Base-by-base conservation (phyloP, 176 grass and related monocot genomes). In the Pharus latifolius region DNA sequence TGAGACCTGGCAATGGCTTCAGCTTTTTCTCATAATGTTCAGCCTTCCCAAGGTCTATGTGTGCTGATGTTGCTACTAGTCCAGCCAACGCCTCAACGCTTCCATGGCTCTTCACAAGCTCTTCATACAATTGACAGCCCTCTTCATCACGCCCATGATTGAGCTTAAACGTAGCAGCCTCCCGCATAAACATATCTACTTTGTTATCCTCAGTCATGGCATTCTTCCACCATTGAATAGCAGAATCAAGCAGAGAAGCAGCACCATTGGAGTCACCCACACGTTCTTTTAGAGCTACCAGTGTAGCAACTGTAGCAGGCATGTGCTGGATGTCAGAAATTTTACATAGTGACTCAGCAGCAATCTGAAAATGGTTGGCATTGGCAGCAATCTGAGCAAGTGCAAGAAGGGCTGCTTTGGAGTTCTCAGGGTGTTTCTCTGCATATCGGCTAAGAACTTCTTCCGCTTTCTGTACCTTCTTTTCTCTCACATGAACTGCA, bases 201-300 rank as follows among this genome's bases (percentile, higher is more conserved):
- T 88, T 94, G 50, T 42, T 86, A 50, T 99, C 84, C 82, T 85
- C 90, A 9, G 65, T 83, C 87, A 99, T 99, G 57, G 87, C 42
- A 78, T 92, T 92, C 75, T 90, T 89, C 93, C 89, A 97, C 80
- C 93, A 87, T 32, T 80, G 57, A 55, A 97, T 90, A 49, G 93
- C 81, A 75, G 80, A 78, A 74, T 87, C 80, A 59, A 92, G 83
- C 54, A 97, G 86, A 15, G 78, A 77, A 45, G 55, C 43, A 20
- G 86, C 89, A 55, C 45, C 63, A 57, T 38, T 63, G n/a, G 82
- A 72, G 60, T 97, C 80, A 62, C 86, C 86, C 44, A 90, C 69
- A 22, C 80, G 89, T 69, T 87, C 86, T 79, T 72, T 78, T 51
- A 92, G 65, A 37, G 86, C 80, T 56, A 90, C 74, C 16, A 92